A percentile compares a stretch with the other conserved stretches of the same genome.
These are phyloP conservation scores for Eutrema yunnanense DNA, from an alignment of 345 rosid genomes.

Conservation along the genomic window DNA sequence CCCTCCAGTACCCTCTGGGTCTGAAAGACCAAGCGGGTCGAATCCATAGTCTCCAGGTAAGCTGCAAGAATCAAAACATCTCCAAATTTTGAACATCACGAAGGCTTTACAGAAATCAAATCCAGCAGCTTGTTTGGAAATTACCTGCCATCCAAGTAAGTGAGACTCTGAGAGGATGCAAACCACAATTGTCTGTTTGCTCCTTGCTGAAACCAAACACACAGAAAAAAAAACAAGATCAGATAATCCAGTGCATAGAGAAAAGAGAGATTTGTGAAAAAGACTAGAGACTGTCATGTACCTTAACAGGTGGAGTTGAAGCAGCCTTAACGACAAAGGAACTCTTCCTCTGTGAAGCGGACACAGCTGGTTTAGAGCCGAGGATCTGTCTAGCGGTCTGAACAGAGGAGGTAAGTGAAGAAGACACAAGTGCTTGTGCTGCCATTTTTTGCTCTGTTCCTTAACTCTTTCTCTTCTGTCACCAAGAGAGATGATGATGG, in stretches of 20 bases:
- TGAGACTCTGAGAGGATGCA: slow-evolving; percentile 84
- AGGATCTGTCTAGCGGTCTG: slow-evolving; percentile 72
- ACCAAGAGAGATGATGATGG: slow-evolving; percentile 25
- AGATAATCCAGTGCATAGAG: background rate
- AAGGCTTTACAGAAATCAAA: background rate
- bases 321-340: slow-evolving; percentile 73
- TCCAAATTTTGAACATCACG: background rate
- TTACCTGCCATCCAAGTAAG: slow-evolving; percentile 98
- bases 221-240: slow-evolving; percentile 8
- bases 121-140: background rate
- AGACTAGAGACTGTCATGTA: slow-evolving; percentile 5
- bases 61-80: slow-evolving; percentile 33
- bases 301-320: slow-evolving; percentile 95
- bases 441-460: slow-evolving; percentile 49
- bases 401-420: slow-evolving; percentile 70
- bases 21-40: slow-evolving; percentile 95
- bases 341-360: slow-evolving; percentile 45
- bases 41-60: slow-evolving; percentile 95
- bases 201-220: slow-evolving; percentile 58
- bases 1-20: slow-evolving; percentile 95
- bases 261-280: background rate
- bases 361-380: slow-evolving; percentile 40
- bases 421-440: slow-evolving; percentile 84
- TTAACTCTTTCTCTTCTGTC: slow-evolving; percentile 7
- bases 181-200: slow-evolving; percentile 85